Percentiles rank a stretch among this genome's conserved stretches.
These are phyloP conservation scores for Zea luxurians DNA, from an alignment of 176 grass and related monocot genomes.

Conservation along the genomic window DNA sequence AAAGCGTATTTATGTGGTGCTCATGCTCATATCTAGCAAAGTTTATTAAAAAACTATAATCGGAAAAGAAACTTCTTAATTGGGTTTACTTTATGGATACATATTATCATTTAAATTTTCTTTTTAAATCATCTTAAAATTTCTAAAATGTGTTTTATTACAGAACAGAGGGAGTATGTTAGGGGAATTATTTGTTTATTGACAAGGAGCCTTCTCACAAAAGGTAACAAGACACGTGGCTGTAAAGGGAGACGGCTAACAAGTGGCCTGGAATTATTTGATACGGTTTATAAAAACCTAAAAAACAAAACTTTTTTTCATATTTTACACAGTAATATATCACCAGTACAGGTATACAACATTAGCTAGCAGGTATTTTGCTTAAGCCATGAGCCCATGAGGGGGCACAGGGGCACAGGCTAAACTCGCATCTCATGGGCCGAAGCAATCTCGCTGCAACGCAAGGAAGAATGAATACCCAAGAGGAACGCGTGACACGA, in stretches of 20 bases:
- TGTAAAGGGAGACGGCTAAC: background rate
- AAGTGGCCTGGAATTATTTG: background rate
- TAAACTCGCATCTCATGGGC: background rate
- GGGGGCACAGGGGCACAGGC: background rate
- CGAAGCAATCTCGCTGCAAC: background rate
- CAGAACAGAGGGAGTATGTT: background rate
- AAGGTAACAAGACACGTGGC: background rate
- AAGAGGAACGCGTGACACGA: background rate
- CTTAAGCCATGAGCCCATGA: conserved; percentile 2
- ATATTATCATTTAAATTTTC: background rate
- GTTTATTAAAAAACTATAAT: background rate
- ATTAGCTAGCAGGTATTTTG: background rate
- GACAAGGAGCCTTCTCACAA: background rate
- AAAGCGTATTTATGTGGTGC: no score
- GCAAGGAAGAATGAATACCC: background rate
- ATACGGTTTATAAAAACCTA: background rate
- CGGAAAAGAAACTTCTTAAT: background rate
- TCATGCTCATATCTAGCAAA: background rate
- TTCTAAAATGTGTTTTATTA: background rate
- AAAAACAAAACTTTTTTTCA: background rate
- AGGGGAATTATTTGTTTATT: background rate
- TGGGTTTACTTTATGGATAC: background rate
- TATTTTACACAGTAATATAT: conserved; percentile 2
- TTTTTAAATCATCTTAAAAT: background rate
- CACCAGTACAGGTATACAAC: background rate